Conservation (phyloP, 345 rosid genomes). For the Combretum micranthum region DNA sequence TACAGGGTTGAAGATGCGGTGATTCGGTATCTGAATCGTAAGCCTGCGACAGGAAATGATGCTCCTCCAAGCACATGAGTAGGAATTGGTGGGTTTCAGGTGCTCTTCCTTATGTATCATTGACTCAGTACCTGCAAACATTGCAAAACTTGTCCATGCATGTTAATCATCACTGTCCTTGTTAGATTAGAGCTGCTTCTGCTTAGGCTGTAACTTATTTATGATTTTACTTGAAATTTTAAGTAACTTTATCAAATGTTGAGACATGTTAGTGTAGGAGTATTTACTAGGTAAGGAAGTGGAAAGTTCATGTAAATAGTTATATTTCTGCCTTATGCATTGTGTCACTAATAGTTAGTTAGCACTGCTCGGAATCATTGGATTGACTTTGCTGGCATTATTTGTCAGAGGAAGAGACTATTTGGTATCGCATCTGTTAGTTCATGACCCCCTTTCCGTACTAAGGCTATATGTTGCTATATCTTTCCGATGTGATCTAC, state of each 20-base stretch:
- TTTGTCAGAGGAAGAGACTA: too few relatives aligned
- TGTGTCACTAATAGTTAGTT: too few relatives aligned
- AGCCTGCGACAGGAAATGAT: slow-evolving; percentile 79
- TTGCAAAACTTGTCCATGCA: background rate
- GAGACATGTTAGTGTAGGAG: slow-evolving; percentile 2
- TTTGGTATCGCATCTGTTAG: too few relatives aligned
- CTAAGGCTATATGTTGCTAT: too few relatives aligned
- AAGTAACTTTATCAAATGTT: too few relatives aligned
- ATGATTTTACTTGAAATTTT: too few relatives aligned
- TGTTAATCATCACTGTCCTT: background rate
- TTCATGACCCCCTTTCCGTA: too few relatives aligned
- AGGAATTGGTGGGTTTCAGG: background rate
- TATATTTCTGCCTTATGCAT: background rate
- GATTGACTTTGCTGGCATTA: too few relatives aligned
- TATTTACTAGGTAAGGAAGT: slow-evolving; percentile 4
- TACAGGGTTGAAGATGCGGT: slow-evolving; percentile 98
- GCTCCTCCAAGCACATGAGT: slow-evolving; percentile 76
- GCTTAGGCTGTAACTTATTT: too few relatives aligned
- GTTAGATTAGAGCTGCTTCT: too few relatives aligned
- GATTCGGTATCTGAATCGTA: slow-evolving; percentile 86
- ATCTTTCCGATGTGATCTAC: too few relatives aligned
- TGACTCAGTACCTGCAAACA: background rate
- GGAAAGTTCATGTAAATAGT: slow-evolving; percentile 11
- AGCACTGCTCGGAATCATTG: too few relatives aligned
- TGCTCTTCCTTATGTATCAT: background rate